Conservation (phyloP, 192 early-diverging fungal species). For the Coemansia sp. region DNA sequence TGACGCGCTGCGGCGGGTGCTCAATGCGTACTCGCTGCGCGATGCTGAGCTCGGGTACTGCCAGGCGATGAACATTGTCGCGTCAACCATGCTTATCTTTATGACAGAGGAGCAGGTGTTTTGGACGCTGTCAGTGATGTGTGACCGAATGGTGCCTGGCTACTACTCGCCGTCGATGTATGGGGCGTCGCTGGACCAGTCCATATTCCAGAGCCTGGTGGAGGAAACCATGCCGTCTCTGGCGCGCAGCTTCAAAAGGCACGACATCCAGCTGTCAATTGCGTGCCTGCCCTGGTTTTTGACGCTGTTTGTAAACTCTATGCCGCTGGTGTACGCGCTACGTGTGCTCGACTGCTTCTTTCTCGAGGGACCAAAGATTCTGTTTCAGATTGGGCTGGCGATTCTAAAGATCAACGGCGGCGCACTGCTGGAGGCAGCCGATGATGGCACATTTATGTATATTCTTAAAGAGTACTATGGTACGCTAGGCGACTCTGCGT, state of each 20-base stretch:
- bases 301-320: slow-evolving; percentile 93
- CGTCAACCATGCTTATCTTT: slow-evolving; percentile 89
- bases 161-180: slow-evolving; percentile 99
- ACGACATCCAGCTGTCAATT: slow-evolving; percentile 93
- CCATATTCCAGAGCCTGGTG: slow-evolving; percentile 88
- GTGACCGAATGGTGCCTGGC: slow-evolving; percentile 87
- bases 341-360: slow-evolving; percentile 96
- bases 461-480: slow-evolving; percentile 85
- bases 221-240: slow-evolving; percentile 90
- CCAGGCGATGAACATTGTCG: slow-evolving; percentile 99
- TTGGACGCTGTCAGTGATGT: slow-evolving; percentile 88
- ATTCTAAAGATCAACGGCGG: slow-evolving; percentile 92
- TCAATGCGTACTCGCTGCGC: slow-evolving; percentile 82
- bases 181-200: slow-evolving; percentile 92
- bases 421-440: slow-evolving; percentile 62
- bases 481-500: slow-evolving; percentile 73
- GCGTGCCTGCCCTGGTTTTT: slow-evolving; percentile 98
- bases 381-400: slow-evolving; percentile 90
- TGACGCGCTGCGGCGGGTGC: slow-evolving; percentile 85
- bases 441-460: slow-evolving; percentile 80
- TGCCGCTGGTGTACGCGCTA: slow-evolving; percentile 86
- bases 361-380: slow-evolving; percentile 93
- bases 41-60: slow-evolving; percentile 97
- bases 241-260: slow-evolving; percentile 75
- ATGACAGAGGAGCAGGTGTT: slow-evolving; percentile 97